Conservation (phyloP, 2,329 filamentous ascomycete species). For the Cladosporium halotolerans region DNA sequence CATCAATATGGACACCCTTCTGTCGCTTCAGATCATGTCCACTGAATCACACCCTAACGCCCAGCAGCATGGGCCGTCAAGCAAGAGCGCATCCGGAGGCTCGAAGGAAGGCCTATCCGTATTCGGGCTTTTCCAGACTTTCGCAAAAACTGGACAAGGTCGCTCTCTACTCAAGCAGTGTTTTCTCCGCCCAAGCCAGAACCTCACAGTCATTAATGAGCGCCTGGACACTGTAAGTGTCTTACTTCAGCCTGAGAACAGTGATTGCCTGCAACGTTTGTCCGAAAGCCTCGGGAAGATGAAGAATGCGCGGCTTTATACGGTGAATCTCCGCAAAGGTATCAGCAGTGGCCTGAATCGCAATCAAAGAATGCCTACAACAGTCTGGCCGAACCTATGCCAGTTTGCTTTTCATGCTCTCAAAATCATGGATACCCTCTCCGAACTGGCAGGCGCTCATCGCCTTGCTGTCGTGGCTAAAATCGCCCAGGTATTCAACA, state of each 20-base stretch:
- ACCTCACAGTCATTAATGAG: constrained; percentile 61
- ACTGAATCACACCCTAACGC: constrained; percentile 77
- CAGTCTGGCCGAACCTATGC: constrained; percentile 62
- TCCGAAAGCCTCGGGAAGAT: constrained; percentile 60
- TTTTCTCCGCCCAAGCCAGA: constrained; percentile 71
- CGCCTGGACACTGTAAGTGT: constrained; percentile 64
- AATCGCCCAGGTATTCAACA: constrained; percentile 56
- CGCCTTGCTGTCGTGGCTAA: constrained; percentile 49
- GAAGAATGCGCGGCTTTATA: constrained; percentile 65
- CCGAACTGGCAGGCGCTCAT: constrained; percentile 50
- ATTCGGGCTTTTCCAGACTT: constrained; percentile 71
- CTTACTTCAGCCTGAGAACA: constrained; percentile 64
- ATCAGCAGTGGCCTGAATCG: constrained; percentile 51
- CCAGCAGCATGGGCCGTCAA: constrained; percentile 65
- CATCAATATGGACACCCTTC: constrained; percentile 71
- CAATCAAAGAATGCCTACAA: constrained; percentile 55
- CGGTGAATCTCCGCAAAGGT: constrained; percentile 71
- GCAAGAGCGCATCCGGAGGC: constrained; percentile 46
- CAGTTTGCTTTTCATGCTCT: constrained; percentile 67
- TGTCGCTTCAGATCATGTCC: constrained; percentile 77
- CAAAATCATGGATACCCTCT: constrained; percentile 60
- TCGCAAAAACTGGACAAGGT: constrained; percentile 75
- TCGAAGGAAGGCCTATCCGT: constrained; percentile 77
- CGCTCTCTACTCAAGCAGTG: constrained; percentile 66
- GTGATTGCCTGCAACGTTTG: constrained; percentile 49